phyloP scores from a whole-genome alignment of 192 early-diverging fungal species.

The Dissophora globulifera region DNA sequence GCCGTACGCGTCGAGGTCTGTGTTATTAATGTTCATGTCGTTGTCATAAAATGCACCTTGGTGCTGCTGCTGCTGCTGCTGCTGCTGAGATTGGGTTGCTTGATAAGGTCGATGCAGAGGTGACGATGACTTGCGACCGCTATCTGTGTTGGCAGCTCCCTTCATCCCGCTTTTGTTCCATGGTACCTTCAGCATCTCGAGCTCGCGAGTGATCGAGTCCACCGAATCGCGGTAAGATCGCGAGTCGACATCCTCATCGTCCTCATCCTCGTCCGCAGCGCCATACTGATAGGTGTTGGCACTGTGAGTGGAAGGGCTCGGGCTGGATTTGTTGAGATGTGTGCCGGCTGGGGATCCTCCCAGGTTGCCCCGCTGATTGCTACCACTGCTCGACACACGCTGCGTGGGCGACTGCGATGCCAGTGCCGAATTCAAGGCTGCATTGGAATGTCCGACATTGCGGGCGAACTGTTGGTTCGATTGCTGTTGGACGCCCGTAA shows the following conservation, averaged over 20 bases:
- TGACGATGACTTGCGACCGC: conserved; percentile 15
- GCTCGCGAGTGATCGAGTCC: conserved; percentile 52
- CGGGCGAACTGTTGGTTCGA: conserved; percentile 11
- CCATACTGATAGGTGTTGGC: conserved; percentile 23
- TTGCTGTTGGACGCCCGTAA: conserved; percentile 23
- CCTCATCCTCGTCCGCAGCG: conserved; percentile 11
- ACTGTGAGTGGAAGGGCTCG: conserved; percentile 1
- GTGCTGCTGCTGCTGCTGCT: conserved; percentile 4
- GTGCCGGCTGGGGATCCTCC: conserved; percentile 13
- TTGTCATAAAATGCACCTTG: conserved; percentile 2
- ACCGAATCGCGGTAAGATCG: conserved; percentile 39
- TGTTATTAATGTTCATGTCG: not conserved
- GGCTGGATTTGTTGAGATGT: conserved; percentile 5
- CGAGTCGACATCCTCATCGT: conserved; percentile 20
- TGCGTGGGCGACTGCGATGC: not conserved
- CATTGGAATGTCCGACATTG: not conserved
- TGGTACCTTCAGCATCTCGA: conserved; percentile 51
- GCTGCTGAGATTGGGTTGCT: conserved; percentile 4
- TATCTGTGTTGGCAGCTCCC: not conserved
- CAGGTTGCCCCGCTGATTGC: not conserved
- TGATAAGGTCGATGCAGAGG: conserved; percentile 10
- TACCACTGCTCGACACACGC: not conserved
- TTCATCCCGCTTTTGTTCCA: conserved; percentile 29
- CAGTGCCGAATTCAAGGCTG: conserved; percentile 10
- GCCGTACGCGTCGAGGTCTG: not conserved